Conservation (phyloP, 2,329 filamentous ascomycete species). For the Botrytis galanthina region DNA sequence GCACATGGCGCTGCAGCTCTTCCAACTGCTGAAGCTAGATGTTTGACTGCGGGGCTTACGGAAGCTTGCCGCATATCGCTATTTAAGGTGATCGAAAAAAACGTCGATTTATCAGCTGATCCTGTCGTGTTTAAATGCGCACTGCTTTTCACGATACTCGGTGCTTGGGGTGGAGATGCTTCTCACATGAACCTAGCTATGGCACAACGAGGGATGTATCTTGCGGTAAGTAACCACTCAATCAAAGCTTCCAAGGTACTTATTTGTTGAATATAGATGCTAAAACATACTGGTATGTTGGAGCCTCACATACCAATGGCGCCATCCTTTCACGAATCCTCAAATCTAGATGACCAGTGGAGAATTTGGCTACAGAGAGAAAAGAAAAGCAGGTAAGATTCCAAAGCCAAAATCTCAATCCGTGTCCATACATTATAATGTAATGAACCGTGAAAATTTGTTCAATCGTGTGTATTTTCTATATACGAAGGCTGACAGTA, state of each 20-base stretch:
- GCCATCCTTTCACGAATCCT: slow-evolving; percentile 43
- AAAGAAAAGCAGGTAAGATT: slow-evolving; percentile 56
- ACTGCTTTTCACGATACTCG: slow-evolving; percentile 64
- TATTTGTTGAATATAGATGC: slow-evolving; percentile 49
- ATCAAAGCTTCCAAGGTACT: not conserved
- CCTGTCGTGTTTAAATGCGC: slow-evolving; percentile 63
- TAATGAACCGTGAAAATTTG: not conserved
- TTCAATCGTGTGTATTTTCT: not conserved
- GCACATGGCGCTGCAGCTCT: slow-evolving; percentile 68
- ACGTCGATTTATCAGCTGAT: slow-evolving; percentile 65
- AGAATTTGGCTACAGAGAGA: slow-evolving; percentile 64
- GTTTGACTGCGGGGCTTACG: slow-evolving; percentile 63
- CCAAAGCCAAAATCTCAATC: not conserved
- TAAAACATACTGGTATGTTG: slow-evolving; percentile 66
- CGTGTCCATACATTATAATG: not conserved
- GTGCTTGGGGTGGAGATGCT: slow-evolving; percentile 72
- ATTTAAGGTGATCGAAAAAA: slow-evolving; percentile 70
- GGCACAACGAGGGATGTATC: slow-evolving; percentile 71
- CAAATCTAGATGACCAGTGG: slow-evolving; percentile 54
- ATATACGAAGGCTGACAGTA: not conserved
- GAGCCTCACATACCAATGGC: slow-evolving; percentile 50
- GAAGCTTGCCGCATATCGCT: slow-evolving; percentile 71
- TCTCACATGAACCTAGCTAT: slow-evolving; percentile 77
- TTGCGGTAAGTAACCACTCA: slow-evolving; percentile 48
- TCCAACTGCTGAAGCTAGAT: slow-evolving; percentile 62